Evolutionary conservation across 305 asterid species (phyloP), one percentile per base, ranked within the genome.

Genomic region (Lippia alba): DNA sequence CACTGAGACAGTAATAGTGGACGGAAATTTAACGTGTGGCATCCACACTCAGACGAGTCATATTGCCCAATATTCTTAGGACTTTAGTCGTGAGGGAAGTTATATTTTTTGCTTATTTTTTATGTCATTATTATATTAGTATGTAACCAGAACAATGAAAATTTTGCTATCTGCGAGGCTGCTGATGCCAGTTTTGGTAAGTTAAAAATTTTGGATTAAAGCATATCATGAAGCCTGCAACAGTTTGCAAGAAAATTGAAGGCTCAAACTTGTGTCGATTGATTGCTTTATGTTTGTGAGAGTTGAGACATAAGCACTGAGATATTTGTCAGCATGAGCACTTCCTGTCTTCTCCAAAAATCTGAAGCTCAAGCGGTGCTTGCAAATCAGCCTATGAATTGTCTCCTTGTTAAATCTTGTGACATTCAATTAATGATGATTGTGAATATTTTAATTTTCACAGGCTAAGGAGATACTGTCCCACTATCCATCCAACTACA

Each of bases 401-500:
- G 8, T 49, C 15, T 53, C 53, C 44, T 48, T 74, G 67, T 58
- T 40, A n/a, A 12, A 56, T 57, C 16, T n/a, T 62, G 54, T 67
- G 58, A 19, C 41, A 55, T 64, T 49, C 58, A 69, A 61, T 49
- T 46, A 24, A 53, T 64, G 54, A 67, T 46, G 6, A 62, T 24
- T 17, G 36, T 24, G 8, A 24, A 53, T 44, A 40, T 78, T 73
- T 57, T 60, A 34, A 63, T 66, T 68, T 82, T 39, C 61, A 54
- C 80, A 94, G 99, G 99, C 71, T 75, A 86, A 82, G 73, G 98
- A 94, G 81, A 92, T 94, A 69, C 1, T 94, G 32, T 87, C 98
- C 65, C 87, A 91, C 82, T 90, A 94, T 71, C 99, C 97, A 39
- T 78, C 97, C 76, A 94, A 94, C 81, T 94, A 94, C 70, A 94